Evolutionary conservation across 1,284 basidiomycete species (phyloP).

Genomic region (Austroboletus niveus): DNA sequence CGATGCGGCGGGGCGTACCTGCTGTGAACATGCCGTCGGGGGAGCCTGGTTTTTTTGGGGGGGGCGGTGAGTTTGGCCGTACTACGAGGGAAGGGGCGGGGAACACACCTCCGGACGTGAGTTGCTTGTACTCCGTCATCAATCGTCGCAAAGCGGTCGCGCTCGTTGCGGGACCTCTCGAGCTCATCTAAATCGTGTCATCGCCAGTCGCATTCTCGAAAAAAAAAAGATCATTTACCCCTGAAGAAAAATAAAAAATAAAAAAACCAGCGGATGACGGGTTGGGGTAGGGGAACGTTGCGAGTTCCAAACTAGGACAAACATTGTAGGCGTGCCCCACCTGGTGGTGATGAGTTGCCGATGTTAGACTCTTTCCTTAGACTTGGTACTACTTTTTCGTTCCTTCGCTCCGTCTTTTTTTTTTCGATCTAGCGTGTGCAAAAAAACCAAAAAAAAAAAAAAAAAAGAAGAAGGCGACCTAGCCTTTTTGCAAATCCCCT

Average conservation of each 20-base stretch:
- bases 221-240: neutral
- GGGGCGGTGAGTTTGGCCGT: neutral
- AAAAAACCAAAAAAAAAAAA: no score
- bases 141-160: conserved; percentile 74
- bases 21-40: conserved; percentile 94
- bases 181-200: conserved; percentile 29
- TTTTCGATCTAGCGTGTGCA: no score
- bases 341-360: no score
- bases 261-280: neutral
- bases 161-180: conserved; percentile 43
- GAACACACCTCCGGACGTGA: conserved; percentile 57
- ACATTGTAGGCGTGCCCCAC: no score
- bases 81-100: no score
- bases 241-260: neutral
- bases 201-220: neutral
- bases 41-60: conserved; percentile 51
- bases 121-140: conserved; percentile 93
- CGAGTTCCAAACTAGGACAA: no score
- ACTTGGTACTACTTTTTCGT: no score
- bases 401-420: no score
- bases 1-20: conserved; percentile 43
- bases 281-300: no score
- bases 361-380: no score
- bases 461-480: no score
- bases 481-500: no score